Percentiles rank a stretch among this genome's conserved stretches.
Evolutionary conservation across 257 asterid species (phyloP).

Genomic region (Plectranthus barbatus): DNA sequence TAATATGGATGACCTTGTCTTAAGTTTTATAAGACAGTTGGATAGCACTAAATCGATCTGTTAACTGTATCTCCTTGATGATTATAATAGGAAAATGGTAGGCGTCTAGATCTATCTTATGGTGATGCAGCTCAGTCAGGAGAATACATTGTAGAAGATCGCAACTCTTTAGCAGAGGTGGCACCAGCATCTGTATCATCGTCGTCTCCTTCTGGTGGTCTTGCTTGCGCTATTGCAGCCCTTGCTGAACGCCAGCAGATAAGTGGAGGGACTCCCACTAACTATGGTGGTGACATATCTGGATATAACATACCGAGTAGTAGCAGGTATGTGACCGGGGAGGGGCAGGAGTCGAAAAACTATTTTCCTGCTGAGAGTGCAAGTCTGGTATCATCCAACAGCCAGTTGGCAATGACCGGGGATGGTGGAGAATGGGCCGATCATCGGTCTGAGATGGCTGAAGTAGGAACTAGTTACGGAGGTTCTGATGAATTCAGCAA

Average conservation of each 20-base stretch:
- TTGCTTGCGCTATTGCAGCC: conserved; percentile 88
- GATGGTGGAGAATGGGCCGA: conserved; percentile 38
- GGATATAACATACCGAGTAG: conserved; percentile 26
- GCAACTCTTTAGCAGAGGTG: conserved; percentile 15
- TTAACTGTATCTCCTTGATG: conserved; percentile 1
- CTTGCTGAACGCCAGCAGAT: conserved; percentile 85
- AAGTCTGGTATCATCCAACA: conserved; percentile 26
- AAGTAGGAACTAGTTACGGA: conserved; percentile 53
- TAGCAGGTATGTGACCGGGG: conserved; percentile 35
- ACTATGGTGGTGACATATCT: conserved; percentile 29
- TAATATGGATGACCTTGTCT: no score
- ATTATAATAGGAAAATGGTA: conserved; percentile 55
- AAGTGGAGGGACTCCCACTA: conserved; percentile 46
- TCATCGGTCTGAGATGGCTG: conserved; percentile 37
- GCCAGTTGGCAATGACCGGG: conserved; percentile 38
- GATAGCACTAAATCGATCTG: not conserved
- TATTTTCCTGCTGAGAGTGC: conserved; percentile 36
- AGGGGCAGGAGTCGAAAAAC: conserved; percentile 36
- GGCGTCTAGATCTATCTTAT: conserved; percentile 34
- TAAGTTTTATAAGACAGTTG: not conserved
- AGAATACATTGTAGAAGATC: conserved; percentile 38
- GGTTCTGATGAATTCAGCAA: conserved; percentile 49
- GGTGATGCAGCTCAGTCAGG: conserved; percentile 34
- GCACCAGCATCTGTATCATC: conserved; percentile 44
- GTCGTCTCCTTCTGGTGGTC: conserved; percentile 81